Percentiles rank a stretch among this genome's conserved stretches.
Conservation (phyloP, 352 stramenopile genomes). For the Phytopythium ostracodes region DNA sequence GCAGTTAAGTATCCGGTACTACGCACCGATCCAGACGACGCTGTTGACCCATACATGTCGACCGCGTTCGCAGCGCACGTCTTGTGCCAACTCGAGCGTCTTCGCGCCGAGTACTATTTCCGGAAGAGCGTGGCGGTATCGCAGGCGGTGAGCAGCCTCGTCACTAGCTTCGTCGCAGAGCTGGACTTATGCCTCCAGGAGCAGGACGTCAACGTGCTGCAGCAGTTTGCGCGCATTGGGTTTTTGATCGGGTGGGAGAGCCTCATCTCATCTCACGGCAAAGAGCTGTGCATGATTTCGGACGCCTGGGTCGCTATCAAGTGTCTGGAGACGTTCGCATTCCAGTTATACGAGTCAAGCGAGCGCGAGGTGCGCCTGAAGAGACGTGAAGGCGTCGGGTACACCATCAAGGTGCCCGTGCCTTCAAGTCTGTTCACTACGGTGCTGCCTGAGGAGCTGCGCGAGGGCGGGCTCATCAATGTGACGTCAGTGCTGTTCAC, state of each 20-base stretch:
- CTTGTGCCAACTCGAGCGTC: constrained; percentile 67
- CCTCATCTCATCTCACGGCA: constrained; percentile 93
- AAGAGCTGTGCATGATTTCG: constrained; percentile 94
- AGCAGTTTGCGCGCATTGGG: constrained; percentile 65
- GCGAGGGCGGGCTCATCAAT: constrained; percentile 47
- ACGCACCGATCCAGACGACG: constrained; percentile 60
- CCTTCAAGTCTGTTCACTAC: constrained; percentile 35
- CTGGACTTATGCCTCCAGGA: constrained; percentile 73
- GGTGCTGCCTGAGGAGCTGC: constrained; percentile 47
- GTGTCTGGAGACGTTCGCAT: constrained; percentile 80
- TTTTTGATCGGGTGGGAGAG: constrained; percentile 94
- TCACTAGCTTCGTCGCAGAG: constrained; percentile 76
- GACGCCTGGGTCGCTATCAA: constrained; percentile 89
- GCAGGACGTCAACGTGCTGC: constrained; percentile 48
- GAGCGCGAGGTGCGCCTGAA: constrained; percentile 52
- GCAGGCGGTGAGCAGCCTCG: constrained; percentile 78
- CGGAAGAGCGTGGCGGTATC: constrained; percentile 80
- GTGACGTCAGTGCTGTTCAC: constrained; percentile 83
- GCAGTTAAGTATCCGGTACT: constrained; percentile 65
- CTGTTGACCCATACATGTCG: constrained; percentile 43
- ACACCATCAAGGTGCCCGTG: constrained; percentile 61
- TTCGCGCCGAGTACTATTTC: constrained; percentile 76
- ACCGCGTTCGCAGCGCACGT: constrained; percentile 57
- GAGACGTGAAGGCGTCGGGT: constrained; percentile 55
- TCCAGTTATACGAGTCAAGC: constrained; percentile 59